Evolutionary conservation across 1,139 yeast species (phyloP), one percentile per base, ranked within the genome.

Genomic region (Protomyces gravidus): DNA sequence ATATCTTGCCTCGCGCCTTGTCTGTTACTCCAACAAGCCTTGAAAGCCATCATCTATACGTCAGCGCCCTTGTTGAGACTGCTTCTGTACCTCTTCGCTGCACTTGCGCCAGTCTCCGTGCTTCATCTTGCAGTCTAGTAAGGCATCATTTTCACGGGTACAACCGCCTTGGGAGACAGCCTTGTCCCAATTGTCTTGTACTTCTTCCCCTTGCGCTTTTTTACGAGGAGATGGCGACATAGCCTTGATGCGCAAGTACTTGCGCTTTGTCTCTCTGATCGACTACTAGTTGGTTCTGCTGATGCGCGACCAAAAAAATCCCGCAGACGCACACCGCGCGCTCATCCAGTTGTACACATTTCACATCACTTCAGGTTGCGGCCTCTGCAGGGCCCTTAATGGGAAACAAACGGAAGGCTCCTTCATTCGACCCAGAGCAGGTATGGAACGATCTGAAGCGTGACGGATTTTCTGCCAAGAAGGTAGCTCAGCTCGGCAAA

Each of bases 81-180:
- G 1, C 23, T 5, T 13, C 1, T 45, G 5, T 7, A 45, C 59
- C 53, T 55, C 49, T 3, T 21, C 45, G 4, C 32, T 40, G 23
- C 59, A 55, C 32, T 47, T n/a, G 6, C 59, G 53, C 59, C 59
- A 55, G 19, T 55, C 59, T 6, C 59, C 55, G 6, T 36, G 25
- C 9, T 15, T 28, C 11, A 19, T 13, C 23, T 48, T 48, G 33
- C 59, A 55, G 25, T 49, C 19, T 28, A 55, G 45, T 26, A 55
- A 19, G 6, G 26, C 36, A 4, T 55, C 42, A 28, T 55, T 55
- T 25, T 55, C 59, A 15, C 28, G 26, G n/a, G 33, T 33, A n/a
- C 59, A 55, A n/a, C 59, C 59, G 19, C 59, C 49, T 3, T 45
- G 27, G 11, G 36, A 28, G 45, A 55, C 55, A 13, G 59, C 59